Percentiles rank a stretch among this genome's conserved stretches.
phyloP scores from a whole-genome alignment of 169 alveolate genomes.

The Perkinsus olseni region DNA sequence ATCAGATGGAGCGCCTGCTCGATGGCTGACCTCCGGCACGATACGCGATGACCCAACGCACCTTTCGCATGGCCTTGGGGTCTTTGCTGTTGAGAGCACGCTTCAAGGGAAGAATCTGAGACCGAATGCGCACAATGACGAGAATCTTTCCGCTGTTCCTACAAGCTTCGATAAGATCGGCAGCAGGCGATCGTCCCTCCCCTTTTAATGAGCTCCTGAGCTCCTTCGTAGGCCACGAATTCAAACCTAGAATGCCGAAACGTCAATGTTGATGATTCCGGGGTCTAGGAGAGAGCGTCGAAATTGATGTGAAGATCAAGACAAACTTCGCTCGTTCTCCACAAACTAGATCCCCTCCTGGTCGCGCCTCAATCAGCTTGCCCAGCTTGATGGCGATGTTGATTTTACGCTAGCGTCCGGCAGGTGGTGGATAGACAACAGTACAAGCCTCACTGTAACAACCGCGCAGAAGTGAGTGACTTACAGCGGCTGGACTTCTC shows the following conservation, averaged over 20 bases:
- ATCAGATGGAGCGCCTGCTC: background rate
- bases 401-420: too few species aligned
- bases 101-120: background rate
- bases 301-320: too few species aligned
- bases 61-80: background rate
- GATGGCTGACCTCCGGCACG: background rate
- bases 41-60: background rate
- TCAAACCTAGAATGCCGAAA: background rate
- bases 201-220: background rate
- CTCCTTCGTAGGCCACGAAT: background rate
- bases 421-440: too few species aligned
- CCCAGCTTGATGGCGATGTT: too few species aligned
- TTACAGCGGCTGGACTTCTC: conserved; percentile 78
- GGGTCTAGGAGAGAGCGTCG: too few species aligned
- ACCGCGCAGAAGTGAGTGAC: conserved; percentile 37
- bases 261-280: background rate
- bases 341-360: too few species aligned
- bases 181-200: background rate
- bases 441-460: too few species aligned
- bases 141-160: too few species aligned
- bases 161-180: background rate
- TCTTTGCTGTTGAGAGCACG: background rate
- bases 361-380: too few species aligned
- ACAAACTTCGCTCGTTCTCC: too few species aligned
- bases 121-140: background rate